Evolutionary conservation across 352 stramenopile genomes (phyloP), one percentile per base, ranked within the genome.

Genomic region (Globisporangium paroecandrum): DNA sequence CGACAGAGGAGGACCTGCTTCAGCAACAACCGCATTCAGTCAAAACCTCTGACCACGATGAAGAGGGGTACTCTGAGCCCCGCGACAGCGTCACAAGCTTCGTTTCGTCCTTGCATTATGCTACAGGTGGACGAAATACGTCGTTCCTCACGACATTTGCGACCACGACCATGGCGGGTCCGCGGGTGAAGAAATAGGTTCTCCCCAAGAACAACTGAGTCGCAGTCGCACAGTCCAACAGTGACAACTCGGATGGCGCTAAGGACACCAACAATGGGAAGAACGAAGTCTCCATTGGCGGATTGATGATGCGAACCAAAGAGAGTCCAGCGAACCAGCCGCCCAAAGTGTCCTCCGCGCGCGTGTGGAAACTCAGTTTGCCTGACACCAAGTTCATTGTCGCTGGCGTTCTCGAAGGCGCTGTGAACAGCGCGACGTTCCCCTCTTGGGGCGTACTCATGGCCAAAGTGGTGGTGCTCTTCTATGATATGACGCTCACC

Each of bases 391-490:
- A 74, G 32, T 82, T 81, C 36, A 58, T 87, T 32, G 46, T 71
- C 0, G 43, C 86, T 3, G 81, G 81, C 34, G 62, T 64, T 5
- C 7, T 85, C 12, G 74, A 70, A 7, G 69, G 71, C 0, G 29
- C 84, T 5, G 29, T 89, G 18, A 83, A 82, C 27, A 75, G 63
- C 2, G 71, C 76, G 0, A 66, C 79, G 5, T 88, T 87, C 66
- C 81, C 79, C 0, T 20, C 77, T 13, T 82, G 70, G 68, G 79
- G 79, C 27, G 69, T 85, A 25, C 61, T 88, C 29, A 58, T 88
- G 24, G 78, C 69, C 49, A 85, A 85, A 49, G 77, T 85, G 62
- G 76, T 83, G 22, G 69, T 76, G 29, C 58, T 88, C 10, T 87
- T 81, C 69, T 86, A 77, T 47, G 64, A 83, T 46, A 69, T 70